A percentile compares a stretch with the other conserved stretches of the same genome.
Evolutionary conservation across 768 basidiomycete species (phyloP).

Genomic region (Rhodotorula taiwanensis): DNA sequence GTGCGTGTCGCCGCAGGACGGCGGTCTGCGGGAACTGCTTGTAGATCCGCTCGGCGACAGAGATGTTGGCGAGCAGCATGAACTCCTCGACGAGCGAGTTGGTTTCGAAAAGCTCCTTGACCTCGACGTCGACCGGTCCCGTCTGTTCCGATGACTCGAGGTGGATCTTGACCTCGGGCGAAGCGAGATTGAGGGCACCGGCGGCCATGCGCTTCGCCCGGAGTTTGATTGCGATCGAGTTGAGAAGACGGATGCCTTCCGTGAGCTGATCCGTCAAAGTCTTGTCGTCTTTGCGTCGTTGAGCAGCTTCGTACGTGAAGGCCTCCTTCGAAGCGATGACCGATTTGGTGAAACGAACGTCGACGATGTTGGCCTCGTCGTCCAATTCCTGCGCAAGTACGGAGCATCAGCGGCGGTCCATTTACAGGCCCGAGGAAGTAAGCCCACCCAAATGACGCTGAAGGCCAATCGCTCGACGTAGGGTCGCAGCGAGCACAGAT

Average conservation of each 20-base stretch:
- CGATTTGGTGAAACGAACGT: conserved; percentile 86
- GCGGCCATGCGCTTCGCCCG: conserved; percentile 81
- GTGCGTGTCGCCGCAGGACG: conserved; percentile 84
- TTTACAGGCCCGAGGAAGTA: neutral
- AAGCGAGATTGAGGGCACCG: conserved; percentile 95
- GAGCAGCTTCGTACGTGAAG: conserved; percentile 95
- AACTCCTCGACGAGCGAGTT: conserved; percentile 98
- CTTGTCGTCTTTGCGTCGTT: conserved; percentile 86
- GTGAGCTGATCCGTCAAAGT: conserved; percentile 73
- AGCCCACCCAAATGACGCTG: conserved; percentile 81
- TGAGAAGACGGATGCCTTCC: conserved; percentile 77
- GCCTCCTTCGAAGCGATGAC: conserved; percentile 94
- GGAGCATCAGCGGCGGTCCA: neutral
- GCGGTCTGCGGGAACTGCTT: conserved; percentile 94
- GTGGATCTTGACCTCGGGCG: conserved; percentile 96
- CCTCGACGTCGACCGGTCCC: conserved; percentile 57
- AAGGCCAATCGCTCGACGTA: conserved; percentile 92
- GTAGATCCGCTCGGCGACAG: conserved; percentile 83
- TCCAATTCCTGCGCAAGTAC: conserved; percentile 66
- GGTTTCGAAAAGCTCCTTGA: conserved; percentile 84
- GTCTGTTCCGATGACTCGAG: conserved; percentile 86
- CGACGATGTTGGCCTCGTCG: conserved; percentile 77
- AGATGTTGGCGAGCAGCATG: conserved; percentile 96
- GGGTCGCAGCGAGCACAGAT: conserved; percentile 85
- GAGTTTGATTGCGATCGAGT: conserved; percentile 74